A percentile compares a stretch with the other conserved stretches of the same genome.
Evolutionary conservation across 108 stramenopile genomes (phyloP).

Genomic region (Fragilaria radians): DNA sequence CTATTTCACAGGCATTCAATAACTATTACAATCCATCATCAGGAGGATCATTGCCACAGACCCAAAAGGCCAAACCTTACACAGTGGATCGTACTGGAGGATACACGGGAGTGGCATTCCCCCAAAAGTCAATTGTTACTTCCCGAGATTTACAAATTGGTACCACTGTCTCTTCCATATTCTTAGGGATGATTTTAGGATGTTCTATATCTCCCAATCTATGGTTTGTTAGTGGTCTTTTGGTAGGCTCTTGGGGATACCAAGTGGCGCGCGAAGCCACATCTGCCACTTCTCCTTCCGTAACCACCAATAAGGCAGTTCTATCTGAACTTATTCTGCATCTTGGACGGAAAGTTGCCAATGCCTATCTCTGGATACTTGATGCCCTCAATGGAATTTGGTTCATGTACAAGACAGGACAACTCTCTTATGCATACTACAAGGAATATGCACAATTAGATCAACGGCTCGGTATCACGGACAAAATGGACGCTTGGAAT

Average conservation of each 20-base stretch:
- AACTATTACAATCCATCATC: no score
- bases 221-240: slow-evolving; percentile 48
- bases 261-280: slow-evolving; percentile 20
- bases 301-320: background rate
- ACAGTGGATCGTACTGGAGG: no score
- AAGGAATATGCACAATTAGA: slow-evolving; percentile 50
- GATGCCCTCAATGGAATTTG: slow-evolving; percentile 24
- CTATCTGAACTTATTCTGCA: slow-evolving; percentile 9
- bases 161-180: slow-evolving; percentile 17
- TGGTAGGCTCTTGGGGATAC: slow-evolving; percentile 40
- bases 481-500: slow-evolving; percentile 67
- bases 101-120: slow-evolving; percentile 52
- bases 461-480: slow-evolving; percentile 40
- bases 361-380: slow-evolving; percentile 12
- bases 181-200: slow-evolving; percentile 27
- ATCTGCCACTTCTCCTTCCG: background rate
- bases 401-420: slow-evolving; percentile 63
- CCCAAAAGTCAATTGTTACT: slow-evolving; percentile 35
- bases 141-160: slow-evolving; percentile 23
- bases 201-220: slow-evolving; percentile 39
- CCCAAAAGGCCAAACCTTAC: no score
- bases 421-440: slow-evolving; percentile 58
- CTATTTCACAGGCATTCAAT: no score
- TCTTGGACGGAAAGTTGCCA: slow-evolving; percentile 21
- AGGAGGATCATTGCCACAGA: no score